A percentile compares a stretch with the other conserved stretches of the same genome.
phyloP scores from a whole-genome alignment of 2,329 filamentous ascomycete species.

The Aspergillus cejpii region DNA sequence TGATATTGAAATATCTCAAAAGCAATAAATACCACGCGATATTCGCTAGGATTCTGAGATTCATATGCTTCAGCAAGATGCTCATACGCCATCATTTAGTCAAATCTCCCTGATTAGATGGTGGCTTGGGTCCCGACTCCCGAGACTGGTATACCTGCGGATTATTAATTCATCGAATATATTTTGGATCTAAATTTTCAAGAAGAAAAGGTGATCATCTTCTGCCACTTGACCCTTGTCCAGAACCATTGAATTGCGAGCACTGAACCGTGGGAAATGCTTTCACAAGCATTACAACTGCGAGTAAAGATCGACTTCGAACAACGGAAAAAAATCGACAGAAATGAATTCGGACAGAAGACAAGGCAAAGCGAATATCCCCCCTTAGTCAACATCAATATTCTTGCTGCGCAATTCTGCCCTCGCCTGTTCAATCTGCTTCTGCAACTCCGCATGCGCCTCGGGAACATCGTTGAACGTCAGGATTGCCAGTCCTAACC shows the following conservation, averaged over 20 bases:
- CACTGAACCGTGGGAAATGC: neutral
- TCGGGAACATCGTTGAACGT: slow-evolving; percentile 95
- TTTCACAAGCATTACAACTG: neutral
- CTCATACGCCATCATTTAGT: no score
- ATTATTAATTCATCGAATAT: no score
- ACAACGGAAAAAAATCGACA: no score
- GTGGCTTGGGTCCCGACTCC: no score
- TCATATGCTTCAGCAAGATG: neutral
- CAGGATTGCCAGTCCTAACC: slow-evolving; percentile 84
- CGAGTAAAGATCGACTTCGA: neutral
- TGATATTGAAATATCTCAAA: neutral
- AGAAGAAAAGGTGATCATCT: neutral
- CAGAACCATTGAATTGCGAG: neutral
- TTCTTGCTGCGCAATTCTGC: slow-evolving; percentile 38
- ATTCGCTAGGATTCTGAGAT: neutral
- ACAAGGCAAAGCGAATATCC: slow-evolving; percentile 3
- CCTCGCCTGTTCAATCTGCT: slow-evolving; percentile 58
- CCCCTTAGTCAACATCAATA: slow-evolving; percentile 39
- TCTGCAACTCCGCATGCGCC: slow-evolving; percentile 82
- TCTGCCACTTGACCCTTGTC: neutral
- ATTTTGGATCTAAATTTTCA: no score
- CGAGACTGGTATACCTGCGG: no score
- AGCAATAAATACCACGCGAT: neutral
- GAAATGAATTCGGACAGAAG: neutral
- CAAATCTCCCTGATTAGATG: no score